Conservation (phyloP, 139 green algal species). For the Medakamo hakoo region DNA sequence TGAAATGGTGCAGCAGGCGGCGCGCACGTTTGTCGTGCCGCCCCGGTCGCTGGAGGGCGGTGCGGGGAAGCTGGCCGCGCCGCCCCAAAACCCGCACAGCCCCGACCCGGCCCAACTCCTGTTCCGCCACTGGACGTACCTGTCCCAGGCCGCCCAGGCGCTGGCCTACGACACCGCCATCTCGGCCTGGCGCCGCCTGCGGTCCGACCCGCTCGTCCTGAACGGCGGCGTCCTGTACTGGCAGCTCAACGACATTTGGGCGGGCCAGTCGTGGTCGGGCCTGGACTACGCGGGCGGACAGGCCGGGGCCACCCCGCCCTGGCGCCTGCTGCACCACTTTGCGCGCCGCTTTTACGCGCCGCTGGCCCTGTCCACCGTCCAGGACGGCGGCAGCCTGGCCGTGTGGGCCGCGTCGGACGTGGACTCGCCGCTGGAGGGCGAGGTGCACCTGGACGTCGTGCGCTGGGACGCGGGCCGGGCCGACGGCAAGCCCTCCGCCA, state of each 20-base stretch:
- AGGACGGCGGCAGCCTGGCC: background rate
- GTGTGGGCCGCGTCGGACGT: background rate
- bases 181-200: slow-evolving; percentile 35
- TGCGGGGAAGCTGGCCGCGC: too few species aligned
- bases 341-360: background rate
- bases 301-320: too few species aligned
- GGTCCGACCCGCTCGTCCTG: slow-evolving; percentile 16
- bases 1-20: background rate
- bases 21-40: background rate
- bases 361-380: background rate
- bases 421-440: background rate
- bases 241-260: slow-evolving; percentile 72
- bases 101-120: slow-evolving; percentile 31
- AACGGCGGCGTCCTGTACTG: slow-evolving; percentile 69
- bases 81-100: background rate
- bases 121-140: background rate
- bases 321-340: background rate
- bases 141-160: slow-evolving; percentile 30
- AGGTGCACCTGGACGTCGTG: background rate
- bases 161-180: slow-evolving; percentile 50
- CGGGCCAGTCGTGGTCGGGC: background rate
- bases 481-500: background rate
- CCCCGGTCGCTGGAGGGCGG: too few species aligned
- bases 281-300: background rate
- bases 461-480: background rate